Evolutionary conservation across 1,284 basidiomycete genomes (phyloP).

Genomic region (Xanthoconium separans): DNA sequence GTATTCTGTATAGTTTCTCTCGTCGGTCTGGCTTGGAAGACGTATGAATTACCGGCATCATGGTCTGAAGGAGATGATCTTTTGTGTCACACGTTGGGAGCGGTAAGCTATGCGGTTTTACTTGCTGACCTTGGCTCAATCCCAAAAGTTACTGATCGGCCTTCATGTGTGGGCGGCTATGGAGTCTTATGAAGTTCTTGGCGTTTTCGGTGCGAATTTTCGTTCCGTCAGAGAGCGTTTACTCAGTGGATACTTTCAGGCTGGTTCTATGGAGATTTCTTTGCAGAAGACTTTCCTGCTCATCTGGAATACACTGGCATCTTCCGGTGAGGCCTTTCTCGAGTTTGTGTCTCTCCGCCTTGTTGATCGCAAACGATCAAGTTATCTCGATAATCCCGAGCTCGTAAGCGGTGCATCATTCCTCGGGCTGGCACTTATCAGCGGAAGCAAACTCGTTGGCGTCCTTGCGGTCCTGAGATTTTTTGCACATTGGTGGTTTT

Average conservation of each 20-base stretch:
- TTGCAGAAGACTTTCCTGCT: slow-evolving; percentile 90
- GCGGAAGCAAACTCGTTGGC: slow-evolving; percentile 85
- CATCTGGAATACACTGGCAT: slow-evolving; percentile 96
- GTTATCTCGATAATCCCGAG: slow-evolving; percentile 85
- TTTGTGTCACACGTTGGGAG: slow-evolving; percentile 83
- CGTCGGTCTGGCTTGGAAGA: slow-evolving; percentile 81
- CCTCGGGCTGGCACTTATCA: slow-evolving; percentile 90
- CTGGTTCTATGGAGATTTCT: slow-evolving; percentile 99
- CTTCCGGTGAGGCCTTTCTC: slow-evolving; percentile 60
- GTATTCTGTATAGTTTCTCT: slow-evolving; percentile 62
- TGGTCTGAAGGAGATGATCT: slow-evolving; percentile 92
- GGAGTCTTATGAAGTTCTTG: slow-evolving; percentile 91
- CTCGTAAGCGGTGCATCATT: slow-evolving; percentile 94
- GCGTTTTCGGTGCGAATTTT: slow-evolving; percentile 71
- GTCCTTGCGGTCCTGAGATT: slow-evolving; percentile 84
- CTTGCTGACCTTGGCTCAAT: slow-evolving; percentile 2
- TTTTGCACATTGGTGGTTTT: slow-evolving; percentile 90
- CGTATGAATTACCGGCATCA: slow-evolving; percentile 75
- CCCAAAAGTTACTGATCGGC: slow-evolving; percentile 72
- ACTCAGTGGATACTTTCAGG: slow-evolving; percentile 44
- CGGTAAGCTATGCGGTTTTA: slow-evolving; percentile 46
- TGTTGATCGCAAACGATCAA: slow-evolving; percentile 1
- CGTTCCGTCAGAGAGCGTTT: neutral
- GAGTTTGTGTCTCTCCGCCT: neutral
- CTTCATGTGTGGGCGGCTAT: slow-evolving; percentile 91